phyloP scores from a whole-genome alignment of 2,329 filamentous ascomycete species.

The Chaetomium sp. region DNA sequence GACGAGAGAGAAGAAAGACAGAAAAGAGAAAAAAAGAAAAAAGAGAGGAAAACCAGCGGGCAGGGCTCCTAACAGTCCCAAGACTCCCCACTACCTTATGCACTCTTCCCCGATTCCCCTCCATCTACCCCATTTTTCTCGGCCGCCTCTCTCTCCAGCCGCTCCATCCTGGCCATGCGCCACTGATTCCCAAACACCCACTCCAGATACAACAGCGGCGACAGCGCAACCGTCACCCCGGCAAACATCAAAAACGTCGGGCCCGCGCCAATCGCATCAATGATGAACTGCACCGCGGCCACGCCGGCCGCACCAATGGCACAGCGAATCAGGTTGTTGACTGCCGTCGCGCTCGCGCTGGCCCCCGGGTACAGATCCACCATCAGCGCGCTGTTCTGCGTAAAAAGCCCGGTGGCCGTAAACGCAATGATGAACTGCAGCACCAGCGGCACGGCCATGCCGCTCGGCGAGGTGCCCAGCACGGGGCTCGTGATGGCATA shows the following conservation, averaged over 20 bases:
- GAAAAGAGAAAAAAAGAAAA: too few species aligned
- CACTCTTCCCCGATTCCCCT: neutral
- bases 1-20: too few species aligned
- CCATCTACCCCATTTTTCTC: neutral
- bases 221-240: neutral
- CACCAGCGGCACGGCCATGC: neutral
- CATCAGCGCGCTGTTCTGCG: neutral
- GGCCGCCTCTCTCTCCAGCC: neutral
- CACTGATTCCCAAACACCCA: neutral
- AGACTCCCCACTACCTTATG: neutral
- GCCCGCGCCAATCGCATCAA: neutral
- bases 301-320: neutral
- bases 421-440: neutral
- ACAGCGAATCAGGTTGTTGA: neutral
- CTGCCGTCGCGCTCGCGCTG: neutral
- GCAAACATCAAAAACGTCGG: neutral
- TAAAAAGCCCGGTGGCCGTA: neutral
- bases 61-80: too few species aligned
- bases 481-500: neutral
- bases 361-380: neutral
- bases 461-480: neutral
- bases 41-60: too few species aligned
- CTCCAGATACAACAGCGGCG: neutral
- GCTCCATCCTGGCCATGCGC: neutral
- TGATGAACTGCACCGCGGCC: neutral